Conservation (phyloP, 202 grass and related monocot species). For the Setaria viridis region DNA sequence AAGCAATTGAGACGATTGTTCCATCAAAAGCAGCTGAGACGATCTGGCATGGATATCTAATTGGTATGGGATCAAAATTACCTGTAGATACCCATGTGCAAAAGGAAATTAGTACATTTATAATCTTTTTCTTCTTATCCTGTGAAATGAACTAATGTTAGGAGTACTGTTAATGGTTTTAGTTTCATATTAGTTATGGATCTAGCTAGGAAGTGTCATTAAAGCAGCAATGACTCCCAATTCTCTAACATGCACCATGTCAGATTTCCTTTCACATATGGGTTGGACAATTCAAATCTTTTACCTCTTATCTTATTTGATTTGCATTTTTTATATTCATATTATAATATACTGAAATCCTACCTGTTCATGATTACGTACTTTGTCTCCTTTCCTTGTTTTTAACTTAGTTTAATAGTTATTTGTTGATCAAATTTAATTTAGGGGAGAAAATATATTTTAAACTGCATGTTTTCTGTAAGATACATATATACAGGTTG, state of each 20-base stretch:
- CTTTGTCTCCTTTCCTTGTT: neutral
- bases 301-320: slow-evolving; percentile 18
- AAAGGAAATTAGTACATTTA: slow-evolving; percentile 64
- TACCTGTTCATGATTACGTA: neutral
- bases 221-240: neutral
- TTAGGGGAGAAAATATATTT: neutral
- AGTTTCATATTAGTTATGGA: slow-evolving; percentile 11
- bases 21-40: slow-evolving; percentile 31
- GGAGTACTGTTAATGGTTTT: neutral
- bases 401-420: slow-evolving; percentile 10
- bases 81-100: slow-evolving; percentile 54
- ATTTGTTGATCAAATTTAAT: neutral
- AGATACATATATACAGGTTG: neutral
- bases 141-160: slow-evolving; percentile 32
- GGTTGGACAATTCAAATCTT: slow-evolving; percentile 12
- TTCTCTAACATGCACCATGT: neutral
- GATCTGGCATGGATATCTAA: slow-evolving; percentile 49
- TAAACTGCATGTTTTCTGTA: neutral
- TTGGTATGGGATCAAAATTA: slow-evolving; percentile 58
- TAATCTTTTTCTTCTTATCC: slow-evolving; percentile 43
- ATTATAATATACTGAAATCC: neutral
- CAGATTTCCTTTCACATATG: neutral
- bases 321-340: slow-evolving; percentile 3
- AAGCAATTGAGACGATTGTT: slow-evolving; percentile 31
- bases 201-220: neutral